These are phyloP conservation scores for Bullera alba DNA, from an alignment of 768 basidiomycete genomes.

Conservation along the genomic window DNA sequence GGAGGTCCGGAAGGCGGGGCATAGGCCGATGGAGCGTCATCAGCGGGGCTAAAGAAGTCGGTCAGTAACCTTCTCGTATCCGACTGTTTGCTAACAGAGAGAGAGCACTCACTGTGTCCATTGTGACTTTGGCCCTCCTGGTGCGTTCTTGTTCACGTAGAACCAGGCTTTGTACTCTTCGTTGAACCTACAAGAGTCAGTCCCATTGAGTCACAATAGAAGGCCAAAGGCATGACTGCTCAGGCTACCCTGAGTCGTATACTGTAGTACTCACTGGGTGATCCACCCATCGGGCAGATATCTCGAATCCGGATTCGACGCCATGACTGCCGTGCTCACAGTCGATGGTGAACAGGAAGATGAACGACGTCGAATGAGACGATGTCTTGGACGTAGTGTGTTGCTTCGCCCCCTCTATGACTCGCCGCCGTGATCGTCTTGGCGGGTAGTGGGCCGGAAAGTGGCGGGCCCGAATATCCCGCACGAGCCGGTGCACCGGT, in stretches of 20 bases:
- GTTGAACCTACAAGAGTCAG: constrained; percentile 24
- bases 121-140: constrained; percentile 29
- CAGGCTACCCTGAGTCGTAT: not conserved
- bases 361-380: too few species aligned
- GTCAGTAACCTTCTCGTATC: constrained; percentile 2
- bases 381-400: too few species aligned
- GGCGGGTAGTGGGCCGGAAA: too few species aligned
- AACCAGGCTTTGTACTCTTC: constrained; percentile 39
- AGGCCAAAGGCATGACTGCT: not conserved
- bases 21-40: constrained; percentile 21
- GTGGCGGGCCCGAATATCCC: too few species aligned
- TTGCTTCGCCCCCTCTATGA: too few species aligned
- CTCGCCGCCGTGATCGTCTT: too few species aligned
- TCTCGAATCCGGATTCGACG: constrained; percentile 32
- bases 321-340: not conserved
- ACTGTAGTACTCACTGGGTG: constrained; percentile 23
- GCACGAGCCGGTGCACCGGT: too few species aligned
- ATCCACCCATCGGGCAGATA: constrained; percentile 38
- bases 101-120: constrained; percentile 39
- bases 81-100: too few species aligned
- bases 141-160: constrained; percentile 37
- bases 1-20: constrained; percentile 29
- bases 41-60: constrained; percentile 22
- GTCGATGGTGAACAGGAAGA: constrained; percentile 1
- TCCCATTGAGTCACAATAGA: not conserved